These are phyloP conservation scores for Aegilops speltoides DNA, from an alignment of 176 grass and related monocot species.

Conservation along the genomic window DNA sequence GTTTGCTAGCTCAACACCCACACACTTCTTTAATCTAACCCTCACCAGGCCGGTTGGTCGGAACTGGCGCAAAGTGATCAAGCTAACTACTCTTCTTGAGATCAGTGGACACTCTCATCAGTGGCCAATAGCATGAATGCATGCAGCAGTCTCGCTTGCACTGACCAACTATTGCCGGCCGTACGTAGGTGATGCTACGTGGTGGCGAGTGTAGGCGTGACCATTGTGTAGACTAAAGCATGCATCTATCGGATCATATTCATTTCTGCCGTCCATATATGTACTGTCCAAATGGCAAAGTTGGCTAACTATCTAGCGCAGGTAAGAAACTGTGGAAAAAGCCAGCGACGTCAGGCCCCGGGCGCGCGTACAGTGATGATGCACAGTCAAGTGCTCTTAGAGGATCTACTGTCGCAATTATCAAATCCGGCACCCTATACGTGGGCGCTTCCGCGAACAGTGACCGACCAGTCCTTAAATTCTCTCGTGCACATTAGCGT, in stretches of 20 bases:
- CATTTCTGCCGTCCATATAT: background rate
- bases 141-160: background rate
- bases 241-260: background rate
- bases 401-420: too few relatives aligned
- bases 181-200: too few relatives aligned
- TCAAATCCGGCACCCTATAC: too few relatives aligned
- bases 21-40: constrained; percentile 22
- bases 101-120: background rate
- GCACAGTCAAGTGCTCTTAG: too few relatives aligned
- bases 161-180: background rate
- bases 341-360: too few relatives aligned
- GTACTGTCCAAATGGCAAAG: background rate
- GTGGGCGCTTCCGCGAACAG: too few relatives aligned
- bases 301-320: background rate
- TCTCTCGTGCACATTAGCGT: too few relatives aligned
- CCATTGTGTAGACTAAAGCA: background rate
- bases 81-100: background rate
- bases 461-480: too few relatives aligned
- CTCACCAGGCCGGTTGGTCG: background rate
- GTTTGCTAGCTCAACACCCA: background rate
- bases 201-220: constrained; percentile 3
- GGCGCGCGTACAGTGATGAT: too few relatives aligned
- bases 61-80: background rate
- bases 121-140: background rate
- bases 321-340: background rate